Evolutionary conservation across 305 asterid species (phyloP), one percentile per base, ranked within the genome.

Genomic region (Fraxinus greggii): DNA sequence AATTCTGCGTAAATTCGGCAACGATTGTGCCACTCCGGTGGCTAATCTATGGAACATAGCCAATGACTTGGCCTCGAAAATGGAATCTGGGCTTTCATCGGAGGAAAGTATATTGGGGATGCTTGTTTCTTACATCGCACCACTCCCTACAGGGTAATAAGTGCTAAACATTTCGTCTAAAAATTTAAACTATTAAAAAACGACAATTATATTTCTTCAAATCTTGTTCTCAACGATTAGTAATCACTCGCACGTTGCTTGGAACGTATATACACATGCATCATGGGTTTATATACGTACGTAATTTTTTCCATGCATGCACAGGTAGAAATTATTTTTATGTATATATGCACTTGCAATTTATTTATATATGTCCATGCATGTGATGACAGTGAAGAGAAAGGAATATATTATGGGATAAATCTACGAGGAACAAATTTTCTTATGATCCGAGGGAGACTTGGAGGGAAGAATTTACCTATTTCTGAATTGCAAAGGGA

Each of bases 11-110:
- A 90, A 90, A 80, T 89, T 92, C 48, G 94, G 95, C 0, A 84
- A 91, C 51, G 91, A 90, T 65, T 85, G 91, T 54, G 94, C 94
- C n/a, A 89, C 94, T 1, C 97, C 97, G 19, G 90, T 89, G 28
- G 82, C 91, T 13, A 88, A 85, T 78, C 88, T 93, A n/a, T 91
- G 97, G 92, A 83, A 83, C 7, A 72, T 91, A 3, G 91, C 93
- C 23, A 80, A 89, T 79, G 97, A 93, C 54, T 51, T 93, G 83
- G 89, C 89, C 24, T 67, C 90, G 4, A 89, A 86, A 35, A 91
- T 92, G 95, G 91, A 90, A 72, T 77, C 88, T 0, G 90, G 87
- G n/a, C 86, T 89, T 0, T 61, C 83, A 13, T 72, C 86, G 28
- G 76, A 75, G 38, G 84, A 82, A 29, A 61, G 84, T 59, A 83